Evolutionary conservation across 345 rosid genomes (phyloP).

Genomic region (Eucalyptus marginata): DNA sequence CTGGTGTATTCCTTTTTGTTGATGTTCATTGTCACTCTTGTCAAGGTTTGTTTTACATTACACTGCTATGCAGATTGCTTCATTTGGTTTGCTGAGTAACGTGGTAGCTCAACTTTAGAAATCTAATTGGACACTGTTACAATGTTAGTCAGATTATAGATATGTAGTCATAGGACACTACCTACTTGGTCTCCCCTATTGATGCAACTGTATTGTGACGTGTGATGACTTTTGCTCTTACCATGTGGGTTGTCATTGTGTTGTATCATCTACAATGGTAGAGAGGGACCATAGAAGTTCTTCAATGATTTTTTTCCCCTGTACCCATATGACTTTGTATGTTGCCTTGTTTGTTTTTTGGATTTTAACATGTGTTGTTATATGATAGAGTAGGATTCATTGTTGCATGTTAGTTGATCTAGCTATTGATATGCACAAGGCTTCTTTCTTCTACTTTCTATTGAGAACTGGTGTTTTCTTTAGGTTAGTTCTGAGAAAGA

Average conservation of each 20-base stretch:
- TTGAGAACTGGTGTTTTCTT: not conserved
- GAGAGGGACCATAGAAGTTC: not conserved
- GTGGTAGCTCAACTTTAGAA: not conserved
- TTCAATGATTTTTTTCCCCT: not conserved
- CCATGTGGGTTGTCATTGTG: not conserved
- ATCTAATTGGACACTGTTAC: not conserved
- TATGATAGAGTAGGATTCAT: not conserved
- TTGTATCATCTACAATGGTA: not conserved
- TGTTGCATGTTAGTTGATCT: not conserved
- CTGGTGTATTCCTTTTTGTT: not conserved
- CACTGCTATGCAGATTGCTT: not conserved
- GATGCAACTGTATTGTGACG: not conserved
- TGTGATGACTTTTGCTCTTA: not conserved
- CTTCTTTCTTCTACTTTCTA: not conserved
- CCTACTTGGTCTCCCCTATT: not conserved
- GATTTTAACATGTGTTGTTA: not conserved
- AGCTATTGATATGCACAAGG: not conserved
- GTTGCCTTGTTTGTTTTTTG: not conserved
- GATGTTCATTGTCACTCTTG: not conserved
- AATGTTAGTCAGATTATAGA: not conserved
- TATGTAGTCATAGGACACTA: not conserved
- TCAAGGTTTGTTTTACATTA: not conserved
- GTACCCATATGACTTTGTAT: not conserved
- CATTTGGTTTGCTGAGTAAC: not conserved
- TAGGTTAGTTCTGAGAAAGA: not conserved